Conservation (phyloP, 257 asterid genomes). For the Rehmannia glutinosa region DNA sequence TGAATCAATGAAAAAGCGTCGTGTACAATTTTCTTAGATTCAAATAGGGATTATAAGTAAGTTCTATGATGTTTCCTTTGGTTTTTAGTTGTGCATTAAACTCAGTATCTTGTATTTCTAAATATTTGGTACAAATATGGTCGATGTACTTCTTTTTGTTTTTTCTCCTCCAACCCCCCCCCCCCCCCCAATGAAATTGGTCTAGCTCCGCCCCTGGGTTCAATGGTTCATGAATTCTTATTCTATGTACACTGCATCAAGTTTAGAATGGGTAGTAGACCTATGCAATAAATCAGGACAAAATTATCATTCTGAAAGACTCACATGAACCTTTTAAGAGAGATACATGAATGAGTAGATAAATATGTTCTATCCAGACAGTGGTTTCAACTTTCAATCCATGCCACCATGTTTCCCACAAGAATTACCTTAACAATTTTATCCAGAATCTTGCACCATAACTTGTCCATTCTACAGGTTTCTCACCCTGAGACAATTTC, state of each 20-base stretch:
- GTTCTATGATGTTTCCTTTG: too few species aligned
- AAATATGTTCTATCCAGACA: slow-evolving; percentile 9
- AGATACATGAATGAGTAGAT: slow-evolving; percentile 22
- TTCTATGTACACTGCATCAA: background rate
- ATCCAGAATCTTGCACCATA: slow-evolving; percentile 15
- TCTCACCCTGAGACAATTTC: slow-evolving; percentile 11
- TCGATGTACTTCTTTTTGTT: too few species aligned
- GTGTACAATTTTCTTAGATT: too few species aligned
- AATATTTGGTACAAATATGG: too few species aligned
- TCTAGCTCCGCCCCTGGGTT: too few species aligned
- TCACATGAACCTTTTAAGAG: slow-evolving; percentile 15
- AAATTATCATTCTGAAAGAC: slow-evolving; percentile 3
- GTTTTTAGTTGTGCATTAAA: too few species aligned
- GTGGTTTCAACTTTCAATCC: slow-evolving; percentile 25
- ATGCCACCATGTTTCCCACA: slow-evolving; percentile 35
- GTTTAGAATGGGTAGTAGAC: background rate
- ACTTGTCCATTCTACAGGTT: slow-evolving; percentile 21
- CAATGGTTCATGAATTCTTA: background rate
- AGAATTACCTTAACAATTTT: slow-evolving; percentile 1
- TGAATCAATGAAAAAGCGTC: too few species aligned
- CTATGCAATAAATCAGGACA: background rate
- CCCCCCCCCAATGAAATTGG: too few species aligned
- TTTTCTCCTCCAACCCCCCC: too few species aligned
- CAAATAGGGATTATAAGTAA: too few species aligned
- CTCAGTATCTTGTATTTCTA: too few species aligned